These are phyloP conservation scores for Mycena citricolor DNA, from an alignment of 1,284 basidiomycete genomes.

Conservation along the genomic window DNA sequence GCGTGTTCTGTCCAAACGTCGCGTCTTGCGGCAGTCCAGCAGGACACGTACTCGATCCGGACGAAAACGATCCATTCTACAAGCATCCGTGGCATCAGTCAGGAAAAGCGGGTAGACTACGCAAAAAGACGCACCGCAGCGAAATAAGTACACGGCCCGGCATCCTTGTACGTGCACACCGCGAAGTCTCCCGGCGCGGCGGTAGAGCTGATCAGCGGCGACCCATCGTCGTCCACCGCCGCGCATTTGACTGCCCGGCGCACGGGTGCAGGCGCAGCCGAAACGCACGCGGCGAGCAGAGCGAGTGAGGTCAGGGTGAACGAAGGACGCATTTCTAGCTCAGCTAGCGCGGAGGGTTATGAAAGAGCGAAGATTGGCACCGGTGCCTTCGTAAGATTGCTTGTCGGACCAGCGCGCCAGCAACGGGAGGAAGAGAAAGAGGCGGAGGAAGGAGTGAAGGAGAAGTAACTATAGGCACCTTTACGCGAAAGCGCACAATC, in stretches of 20 bases:
- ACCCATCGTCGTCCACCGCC: background rate
- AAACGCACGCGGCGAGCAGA: no score
- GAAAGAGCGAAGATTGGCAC: no score
- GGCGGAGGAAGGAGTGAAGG: background rate
- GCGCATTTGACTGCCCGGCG: conserved; percentile 5
- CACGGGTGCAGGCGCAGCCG: no score
- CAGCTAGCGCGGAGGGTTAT: no score
- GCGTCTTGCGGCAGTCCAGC: conserved; percentile 4
- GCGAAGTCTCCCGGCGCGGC: background rate
- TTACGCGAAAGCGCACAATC: no score
- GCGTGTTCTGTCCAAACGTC: background rate
- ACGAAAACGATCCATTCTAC: conserved; percentile 13
- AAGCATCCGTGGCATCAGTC: background rate
- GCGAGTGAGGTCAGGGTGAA: no score
- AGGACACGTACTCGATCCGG: conserved; percentile 10
- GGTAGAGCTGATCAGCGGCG: background rate
- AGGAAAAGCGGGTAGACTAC: no score
- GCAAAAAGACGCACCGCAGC: background rate
- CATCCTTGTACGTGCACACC: conserved; percentile 6
- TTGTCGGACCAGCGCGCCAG: no score
- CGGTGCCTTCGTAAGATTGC: no score
- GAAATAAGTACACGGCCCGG: conserved; percentile 7
- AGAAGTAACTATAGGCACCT: no score
- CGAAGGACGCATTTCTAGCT: no score
- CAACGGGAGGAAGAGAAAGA: background rate